These are phyloP conservation scores for Rhynchospora tenuis DNA, from an alignment of 176 grass and related monocot genomes.

Conservation along the genomic window DNA sequence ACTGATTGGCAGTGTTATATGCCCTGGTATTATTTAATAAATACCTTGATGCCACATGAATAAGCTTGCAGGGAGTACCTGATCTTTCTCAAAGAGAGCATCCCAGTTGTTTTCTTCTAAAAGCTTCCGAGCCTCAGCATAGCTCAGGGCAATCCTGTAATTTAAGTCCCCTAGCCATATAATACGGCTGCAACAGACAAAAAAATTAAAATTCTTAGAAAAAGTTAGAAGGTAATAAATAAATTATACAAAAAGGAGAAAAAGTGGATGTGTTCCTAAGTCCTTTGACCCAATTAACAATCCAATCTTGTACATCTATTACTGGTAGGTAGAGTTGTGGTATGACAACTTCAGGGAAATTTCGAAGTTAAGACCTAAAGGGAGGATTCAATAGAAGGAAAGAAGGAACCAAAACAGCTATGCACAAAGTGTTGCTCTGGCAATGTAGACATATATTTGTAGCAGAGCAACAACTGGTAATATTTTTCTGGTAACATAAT, in stretches of 20 bases:
- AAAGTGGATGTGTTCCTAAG: neutral
- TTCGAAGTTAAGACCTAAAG: neutral
- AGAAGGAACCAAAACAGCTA: neutral
- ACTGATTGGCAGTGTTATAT: conserved; percentile 3
- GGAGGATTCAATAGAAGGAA: neutral
- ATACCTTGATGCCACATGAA: conserved; percentile 1
- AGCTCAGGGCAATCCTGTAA: conserved; percentile 85
- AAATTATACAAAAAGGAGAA: conserved; percentile 10
- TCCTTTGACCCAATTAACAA: neutral
- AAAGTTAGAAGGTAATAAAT: conserved; percentile 1
- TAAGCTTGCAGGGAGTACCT: conserved; percentile 36
- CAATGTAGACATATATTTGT: neutral
- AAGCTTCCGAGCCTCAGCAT: conserved; percentile 70
- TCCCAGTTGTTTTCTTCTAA: conserved; percentile 72
- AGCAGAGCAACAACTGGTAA: neutral
- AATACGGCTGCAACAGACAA: conserved; percentile 36
- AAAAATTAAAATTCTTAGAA: conserved; percentile 13
- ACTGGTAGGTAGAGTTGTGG: neutral
- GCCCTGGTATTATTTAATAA: neutral
- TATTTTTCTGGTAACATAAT: neutral
- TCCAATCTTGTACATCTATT: neutral
- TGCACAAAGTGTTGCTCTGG: neutral
- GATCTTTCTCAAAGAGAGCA: conserved; percentile 87
- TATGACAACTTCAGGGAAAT: neutral
- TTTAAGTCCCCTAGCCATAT: conserved; percentile 93